These are phyloP conservation scores for Fusarium nygamai DNA, from an alignment of 2,329 filamentous ascomycete genomes.

Conservation along the genomic window DNA sequence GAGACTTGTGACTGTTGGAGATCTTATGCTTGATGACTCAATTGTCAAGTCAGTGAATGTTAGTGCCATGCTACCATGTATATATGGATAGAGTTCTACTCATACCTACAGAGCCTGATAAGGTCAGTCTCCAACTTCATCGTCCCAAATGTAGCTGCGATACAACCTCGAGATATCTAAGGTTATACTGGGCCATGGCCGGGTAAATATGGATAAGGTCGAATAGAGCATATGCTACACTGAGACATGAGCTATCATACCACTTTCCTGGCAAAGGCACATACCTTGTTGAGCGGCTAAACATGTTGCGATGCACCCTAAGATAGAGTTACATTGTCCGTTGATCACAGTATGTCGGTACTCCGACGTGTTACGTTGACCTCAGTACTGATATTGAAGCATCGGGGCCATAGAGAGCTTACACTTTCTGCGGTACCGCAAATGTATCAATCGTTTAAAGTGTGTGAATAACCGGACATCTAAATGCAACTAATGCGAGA, in stretches of 20 bases:
- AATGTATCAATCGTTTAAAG: rapidly evolving
- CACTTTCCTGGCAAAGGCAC: not conserved
- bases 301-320: no score
- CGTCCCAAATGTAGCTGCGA: no score
- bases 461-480: not conserved
- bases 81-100: no score
- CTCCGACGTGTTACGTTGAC: not conserved
- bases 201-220: not conserved
- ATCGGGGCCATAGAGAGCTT: not conserved
- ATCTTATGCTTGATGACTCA: no score
- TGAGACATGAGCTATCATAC: not conserved
- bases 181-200: no score
- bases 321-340: not conserved
- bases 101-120: no score
- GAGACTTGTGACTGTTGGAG: not conserved
- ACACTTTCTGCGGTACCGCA: not conserved
- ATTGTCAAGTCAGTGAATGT: not conserved
- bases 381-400: not conserved
- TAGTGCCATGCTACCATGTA: not conserved
- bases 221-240: not conserved
- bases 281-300: not conserved
- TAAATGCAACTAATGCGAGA: rapidly evolving
- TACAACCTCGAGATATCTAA: no score
- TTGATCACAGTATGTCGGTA: not conserved
- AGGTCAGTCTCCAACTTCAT: no score